Conservation (phyloP, 208 protist species). For the Balamuthia mandrillaris region DNA sequence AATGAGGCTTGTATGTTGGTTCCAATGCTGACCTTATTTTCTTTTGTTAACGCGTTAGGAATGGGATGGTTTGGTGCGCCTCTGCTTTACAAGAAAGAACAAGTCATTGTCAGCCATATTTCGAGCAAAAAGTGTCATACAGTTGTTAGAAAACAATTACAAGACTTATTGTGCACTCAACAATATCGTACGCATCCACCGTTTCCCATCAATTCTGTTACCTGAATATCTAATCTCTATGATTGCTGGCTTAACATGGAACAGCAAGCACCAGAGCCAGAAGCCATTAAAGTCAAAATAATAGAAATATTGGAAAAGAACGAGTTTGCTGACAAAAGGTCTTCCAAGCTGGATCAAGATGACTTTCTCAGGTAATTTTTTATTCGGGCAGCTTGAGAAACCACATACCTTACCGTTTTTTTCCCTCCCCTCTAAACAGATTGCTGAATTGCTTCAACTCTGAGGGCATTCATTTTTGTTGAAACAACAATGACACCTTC, state of each 20-base stretch:
- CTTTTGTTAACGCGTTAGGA: conserved; percentile 68
- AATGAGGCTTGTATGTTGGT: no score
- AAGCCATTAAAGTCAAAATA: conserved; percentile 56
- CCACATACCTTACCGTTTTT: background rate
- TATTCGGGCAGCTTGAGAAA: background rate
- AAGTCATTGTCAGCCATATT: conserved; percentile 97
- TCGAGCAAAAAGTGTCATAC: conserved; percentile 78
- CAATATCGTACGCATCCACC: conserved; percentile 41
- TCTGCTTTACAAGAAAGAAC: conserved; percentile 98
- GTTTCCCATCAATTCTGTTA: background rate
- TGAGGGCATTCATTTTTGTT: background rate
- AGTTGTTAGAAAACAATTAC: conserved; percentile 79
- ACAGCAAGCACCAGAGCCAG: background rate
- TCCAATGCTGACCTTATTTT: background rate
- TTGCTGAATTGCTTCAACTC: background rate
- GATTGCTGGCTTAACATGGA: background rate
- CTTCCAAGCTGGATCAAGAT: conserved; percentile 75
- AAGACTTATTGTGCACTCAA: conserved; percentile 67
- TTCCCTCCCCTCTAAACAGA: background rate
- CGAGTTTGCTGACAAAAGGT: conserved; percentile 62
- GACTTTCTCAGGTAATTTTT: conserved; percentile 65
- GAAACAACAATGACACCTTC: background rate
- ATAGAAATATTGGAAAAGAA: conserved; percentile 52
- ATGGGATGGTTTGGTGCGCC: conserved; percentile 98
- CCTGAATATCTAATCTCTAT: background rate